Conservation (phyloP, 1,284 basidiomycete genomes). For the Caloboletus firmus region DNA sequence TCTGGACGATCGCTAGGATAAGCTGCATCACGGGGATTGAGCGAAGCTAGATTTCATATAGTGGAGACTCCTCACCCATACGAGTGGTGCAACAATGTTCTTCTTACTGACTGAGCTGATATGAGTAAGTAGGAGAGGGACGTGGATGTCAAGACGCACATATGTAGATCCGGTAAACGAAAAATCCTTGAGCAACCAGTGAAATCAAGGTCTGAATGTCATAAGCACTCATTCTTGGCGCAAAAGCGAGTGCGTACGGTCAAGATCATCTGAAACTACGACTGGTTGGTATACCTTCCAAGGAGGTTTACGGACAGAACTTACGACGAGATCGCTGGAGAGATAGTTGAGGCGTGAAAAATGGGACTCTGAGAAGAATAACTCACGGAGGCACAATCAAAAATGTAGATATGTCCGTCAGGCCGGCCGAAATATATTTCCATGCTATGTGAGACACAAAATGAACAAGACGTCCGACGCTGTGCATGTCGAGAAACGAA, state of each 20-base stretch:
- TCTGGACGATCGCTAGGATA: too few species aligned
- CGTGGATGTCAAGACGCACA: not conserved
- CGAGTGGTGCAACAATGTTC: not conserved
- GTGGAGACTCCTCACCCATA: too few species aligned
- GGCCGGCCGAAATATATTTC: not conserved
- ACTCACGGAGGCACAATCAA: not conserved
- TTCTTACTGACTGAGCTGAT: constrained; percentile 10
- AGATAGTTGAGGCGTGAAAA: too few species aligned
- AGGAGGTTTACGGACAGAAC: not conserved
- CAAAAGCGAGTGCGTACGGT: not conserved
- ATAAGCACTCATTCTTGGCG: not conserved
- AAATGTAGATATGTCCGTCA: not conserved
- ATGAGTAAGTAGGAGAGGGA: not conserved
- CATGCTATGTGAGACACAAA: not conserved
- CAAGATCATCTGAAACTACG: not conserved
- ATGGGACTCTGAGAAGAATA: not conserved
- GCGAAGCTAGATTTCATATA: too few species aligned
- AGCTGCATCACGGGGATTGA: too few species aligned
- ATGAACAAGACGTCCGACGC: not conserved
- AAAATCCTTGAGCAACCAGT: constrained; percentile 15
- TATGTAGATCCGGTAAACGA: constrained; percentile 15
- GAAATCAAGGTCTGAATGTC: constrained; percentile 4
- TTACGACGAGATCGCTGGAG: not conserved
- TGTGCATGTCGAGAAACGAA: not conserved
- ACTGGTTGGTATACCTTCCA: not conserved